Conservation (phyloP, 2,329 filamentous ascomycete species). For the Aureobasidium sp. region DNA sequence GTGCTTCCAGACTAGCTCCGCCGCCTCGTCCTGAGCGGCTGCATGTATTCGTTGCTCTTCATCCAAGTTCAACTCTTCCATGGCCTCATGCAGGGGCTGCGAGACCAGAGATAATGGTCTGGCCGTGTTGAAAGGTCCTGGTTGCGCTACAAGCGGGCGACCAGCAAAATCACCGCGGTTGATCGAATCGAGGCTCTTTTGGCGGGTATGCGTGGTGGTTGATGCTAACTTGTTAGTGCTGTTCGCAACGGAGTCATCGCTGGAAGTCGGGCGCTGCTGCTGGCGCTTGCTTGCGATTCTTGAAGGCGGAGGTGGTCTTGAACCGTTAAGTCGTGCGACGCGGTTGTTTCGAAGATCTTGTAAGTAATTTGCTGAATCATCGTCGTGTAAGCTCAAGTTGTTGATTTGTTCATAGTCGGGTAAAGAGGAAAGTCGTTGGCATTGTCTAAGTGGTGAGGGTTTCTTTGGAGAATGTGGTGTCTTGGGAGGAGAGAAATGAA, state of each 20-base stretch:
- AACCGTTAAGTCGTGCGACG: slow-evolving; percentile 61
- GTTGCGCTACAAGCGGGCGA: slow-evolving; percentile 23
- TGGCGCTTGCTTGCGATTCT: slow-evolving; percentile 27
- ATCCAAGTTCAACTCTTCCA: slow-evolving; percentile 65
- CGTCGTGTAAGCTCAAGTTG: slow-evolving; percentile 21
- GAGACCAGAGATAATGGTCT: slow-evolving; percentile 30
- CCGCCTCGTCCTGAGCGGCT: slow-evolving; percentile 68
- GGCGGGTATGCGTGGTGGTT: neutral
- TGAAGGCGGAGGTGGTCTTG: slow-evolving; percentile 55
- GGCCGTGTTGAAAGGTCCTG: neutral
- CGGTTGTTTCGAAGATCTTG: slow-evolving; percentile 63
- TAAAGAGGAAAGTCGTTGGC: slow-evolving; percentile 17
- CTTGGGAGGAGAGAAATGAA: slow-evolving; percentile 18
- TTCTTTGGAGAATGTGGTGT: slow-evolving; percentile 11
- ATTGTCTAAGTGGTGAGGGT: slow-evolving; percentile 18
- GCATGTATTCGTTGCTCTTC: slow-evolving; percentile 59
- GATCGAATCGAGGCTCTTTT: slow-evolving; percentile 10
- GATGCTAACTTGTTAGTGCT: neutral
- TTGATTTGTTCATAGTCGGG: slow-evolving; percentile 19
- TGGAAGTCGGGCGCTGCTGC: slow-evolving; percentile 24
- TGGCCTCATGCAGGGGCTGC: slow-evolving; percentile 59
- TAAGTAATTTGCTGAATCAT: slow-evolving; percentile 57
- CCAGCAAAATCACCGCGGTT: slow-evolving; percentile 25
- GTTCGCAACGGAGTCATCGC: slow-evolving; percentile 4
- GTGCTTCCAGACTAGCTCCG: slow-evolving; percentile 72